Evolutionary conservation across 257 asterid genomes (phyloP).

Genomic region (Solanum arcanum): DNA sequence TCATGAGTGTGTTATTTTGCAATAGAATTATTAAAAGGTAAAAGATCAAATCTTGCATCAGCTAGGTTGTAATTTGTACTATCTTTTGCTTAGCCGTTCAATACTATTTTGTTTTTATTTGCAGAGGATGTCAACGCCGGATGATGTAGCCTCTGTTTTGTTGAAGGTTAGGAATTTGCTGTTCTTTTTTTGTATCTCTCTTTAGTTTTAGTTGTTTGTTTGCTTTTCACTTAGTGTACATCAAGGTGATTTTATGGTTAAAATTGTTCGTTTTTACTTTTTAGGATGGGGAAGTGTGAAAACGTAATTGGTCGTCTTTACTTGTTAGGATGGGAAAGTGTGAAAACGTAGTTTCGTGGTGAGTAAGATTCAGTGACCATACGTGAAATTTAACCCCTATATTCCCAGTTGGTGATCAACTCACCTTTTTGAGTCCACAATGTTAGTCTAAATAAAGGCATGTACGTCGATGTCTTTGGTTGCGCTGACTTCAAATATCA

Average conservation of each 20-base stretch:
- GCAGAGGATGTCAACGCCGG: constrained; percentile 20
- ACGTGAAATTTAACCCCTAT: not conserved
- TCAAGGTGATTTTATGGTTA: not conserved
- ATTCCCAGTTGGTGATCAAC: too few relatives aligned
- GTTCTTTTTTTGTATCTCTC: not conserved
- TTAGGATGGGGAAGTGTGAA: not conserved
- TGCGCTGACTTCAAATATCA: not conserved
- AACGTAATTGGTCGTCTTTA: not conserved
- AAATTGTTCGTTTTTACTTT: not conserved
- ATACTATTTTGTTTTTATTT: not conserved
- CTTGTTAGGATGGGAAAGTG: not conserved
- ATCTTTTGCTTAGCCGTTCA: too few relatives aligned
- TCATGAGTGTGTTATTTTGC: not conserved
- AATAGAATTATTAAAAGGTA: not conserved
- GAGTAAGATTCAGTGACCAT: not conserved
- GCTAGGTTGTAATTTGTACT: too few relatives aligned
- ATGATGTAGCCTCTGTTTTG: constrained; percentile 10
- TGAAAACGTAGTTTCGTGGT: not conserved
- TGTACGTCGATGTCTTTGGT: not conserved
- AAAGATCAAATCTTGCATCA: not conserved
- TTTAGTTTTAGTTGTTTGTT: not conserved
- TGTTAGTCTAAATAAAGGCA: not conserved
- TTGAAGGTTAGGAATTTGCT: constrained; percentile 3
- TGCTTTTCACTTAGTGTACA: not conserved
- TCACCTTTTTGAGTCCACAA: too few relatives aligned